Percentiles rank a stretch among this genome's conserved stretches.
phyloP scores from a whole-genome alignment of 108 stramenopile genomes.

The Cafeteria roenbergensis region DNA sequence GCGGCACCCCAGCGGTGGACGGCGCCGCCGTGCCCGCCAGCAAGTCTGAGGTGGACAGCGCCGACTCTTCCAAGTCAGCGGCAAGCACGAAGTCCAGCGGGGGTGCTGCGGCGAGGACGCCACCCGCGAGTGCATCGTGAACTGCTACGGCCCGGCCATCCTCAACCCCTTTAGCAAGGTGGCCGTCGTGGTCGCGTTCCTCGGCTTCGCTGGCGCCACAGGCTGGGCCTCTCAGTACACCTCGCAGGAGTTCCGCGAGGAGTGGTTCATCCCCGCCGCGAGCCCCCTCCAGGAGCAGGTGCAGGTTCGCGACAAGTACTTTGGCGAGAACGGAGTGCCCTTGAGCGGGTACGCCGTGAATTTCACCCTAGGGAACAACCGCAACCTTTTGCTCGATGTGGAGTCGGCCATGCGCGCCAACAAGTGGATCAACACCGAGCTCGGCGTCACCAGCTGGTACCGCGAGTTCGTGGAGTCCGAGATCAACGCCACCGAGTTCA shows the following conservation, averaged over 20 bases:
- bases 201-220: neutral
- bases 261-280: constrained; percentile 27
- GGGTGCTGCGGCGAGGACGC: constrained; percentile 1
- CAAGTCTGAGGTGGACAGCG: too few species aligned
- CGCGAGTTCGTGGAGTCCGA: neutral
- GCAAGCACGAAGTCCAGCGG: too few species aligned
- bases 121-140: neutral
- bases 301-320: constrained; percentile 11
- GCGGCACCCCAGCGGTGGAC: too few species aligned
- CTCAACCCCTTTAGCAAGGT: neutral
- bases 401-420: neutral
- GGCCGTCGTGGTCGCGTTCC: neutral
- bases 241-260: neutral
- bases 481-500: too few species aligned
- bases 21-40: too few species aligned
- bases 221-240: neutral
- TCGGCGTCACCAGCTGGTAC: neutral
- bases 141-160: neutral
- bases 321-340: constrained; percentile 5
- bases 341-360: neutral
- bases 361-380: neutral
- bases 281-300: constrained; percentile 22
- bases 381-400: neutral
- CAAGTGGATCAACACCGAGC: neutral
- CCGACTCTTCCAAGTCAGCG: too few species aligned